Percentiles rank a stretch among this genome's conserved stretches.
phyloP scores from a whole-genome alignment of 164 flowering plant species.

The Liquidambar formosana region DNA sequence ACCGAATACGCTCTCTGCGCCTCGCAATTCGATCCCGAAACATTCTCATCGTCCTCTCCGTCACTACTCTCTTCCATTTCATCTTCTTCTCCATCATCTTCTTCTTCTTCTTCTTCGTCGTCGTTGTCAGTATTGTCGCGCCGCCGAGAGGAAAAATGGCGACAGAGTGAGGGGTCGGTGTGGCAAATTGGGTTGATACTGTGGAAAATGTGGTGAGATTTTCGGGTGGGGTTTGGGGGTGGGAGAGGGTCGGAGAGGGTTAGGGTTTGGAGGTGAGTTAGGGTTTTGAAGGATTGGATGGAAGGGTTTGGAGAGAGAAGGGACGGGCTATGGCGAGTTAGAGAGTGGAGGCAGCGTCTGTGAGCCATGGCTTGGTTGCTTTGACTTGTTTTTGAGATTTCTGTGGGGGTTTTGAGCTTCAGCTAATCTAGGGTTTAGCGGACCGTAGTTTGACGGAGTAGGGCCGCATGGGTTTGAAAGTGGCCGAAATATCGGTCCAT shows the following conservation, averaged over 20 bases:
- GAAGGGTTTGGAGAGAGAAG: slow-evolving; percentile 17
- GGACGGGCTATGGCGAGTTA: slow-evolving; percentile 37
- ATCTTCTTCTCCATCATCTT: slow-evolving; percentile 27
- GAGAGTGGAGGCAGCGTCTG: slow-evolving; percentile 43
- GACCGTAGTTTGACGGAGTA: too few relatives aligned
- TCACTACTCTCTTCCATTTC: slow-evolving; percentile 24
- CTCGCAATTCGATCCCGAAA: slow-evolving; percentile 13
- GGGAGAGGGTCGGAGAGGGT: slow-evolving; percentile 7
- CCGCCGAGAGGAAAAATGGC: slow-evolving; percentile 35
- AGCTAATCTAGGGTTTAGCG: not conserved
- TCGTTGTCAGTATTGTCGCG: slow-evolving; percentile 18
- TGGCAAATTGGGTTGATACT: not conserved
- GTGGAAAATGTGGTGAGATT: slow-evolving; percentile 2
- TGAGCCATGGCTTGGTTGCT: slow-evolving; percentile 39
- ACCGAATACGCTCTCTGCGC: slow-evolving; percentile 36
- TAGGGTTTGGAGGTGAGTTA: not conserved
- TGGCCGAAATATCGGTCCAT: too few relatives aligned
- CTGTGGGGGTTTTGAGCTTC: slow-evolving; percentile 1
- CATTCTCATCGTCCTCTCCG: slow-evolving; percentile 18
- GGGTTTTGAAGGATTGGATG: slow-evolving; percentile 3
- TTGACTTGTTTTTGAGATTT: not conserved
- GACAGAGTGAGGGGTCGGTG: slow-evolving; percentile 11
- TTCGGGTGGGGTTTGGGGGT: not conserved
- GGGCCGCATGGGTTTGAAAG: too few relatives aligned
- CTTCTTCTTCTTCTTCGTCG: slow-evolving; percentile 23